Evolutionary conservation across 805 yeast species (phyloP).

Genomic region (Ogataea henricii): DNA sequence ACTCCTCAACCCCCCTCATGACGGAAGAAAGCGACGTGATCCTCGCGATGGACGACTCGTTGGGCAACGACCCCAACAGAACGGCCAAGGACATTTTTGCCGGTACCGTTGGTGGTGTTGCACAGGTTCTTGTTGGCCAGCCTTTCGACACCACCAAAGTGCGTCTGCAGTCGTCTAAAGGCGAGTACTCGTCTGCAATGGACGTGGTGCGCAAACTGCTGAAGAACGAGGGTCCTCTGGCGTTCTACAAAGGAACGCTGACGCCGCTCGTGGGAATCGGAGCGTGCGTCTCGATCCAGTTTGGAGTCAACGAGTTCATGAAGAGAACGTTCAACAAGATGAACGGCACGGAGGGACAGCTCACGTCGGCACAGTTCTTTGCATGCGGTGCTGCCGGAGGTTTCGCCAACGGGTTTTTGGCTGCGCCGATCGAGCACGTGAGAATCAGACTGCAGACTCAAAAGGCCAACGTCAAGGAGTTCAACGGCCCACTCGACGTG

Average conservation of each 20-base stretch:
- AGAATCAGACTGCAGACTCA: conserved; percentile 94
- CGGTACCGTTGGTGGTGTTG: conserved; percentile 94
- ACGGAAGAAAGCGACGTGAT: conserved; percentile 32
- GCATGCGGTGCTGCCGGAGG: conserved; percentile 91
- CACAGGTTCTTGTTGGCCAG: conserved; percentile 94
- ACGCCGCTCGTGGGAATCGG: conserved; percentile 97
- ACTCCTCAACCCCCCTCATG: conserved; percentile 21
- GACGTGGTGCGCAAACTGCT: conserved; percentile 76
- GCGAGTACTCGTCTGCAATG: conserved; percentile 60
- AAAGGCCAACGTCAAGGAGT: conserved; percentile 48
- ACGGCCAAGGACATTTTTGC: conserved; percentile 80
- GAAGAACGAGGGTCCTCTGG: conserved; percentile 78
- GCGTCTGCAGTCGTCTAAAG: conserved; percentile 84
- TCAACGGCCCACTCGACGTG: conserved; percentile 77
- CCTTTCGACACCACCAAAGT: conserved; percentile 97
- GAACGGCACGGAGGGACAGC: conserved; percentile 43
- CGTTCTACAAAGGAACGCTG: conserved; percentile 90
- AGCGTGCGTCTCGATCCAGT: conserved; percentile 95
- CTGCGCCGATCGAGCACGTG: conserved; percentile 93
- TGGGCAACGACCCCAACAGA: conserved; percentile 33
- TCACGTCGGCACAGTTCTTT: conserved; percentile 70
- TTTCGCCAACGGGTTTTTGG: conserved; percentile 81
- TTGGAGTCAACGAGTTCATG: conserved; percentile 93
- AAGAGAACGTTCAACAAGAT: conserved; percentile 65
- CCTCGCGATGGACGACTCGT: conserved; percentile 28